Percentiles rank a stretch among this genome's conserved stretches.
phyloP scores from a whole-genome alignment of 1,139 yeast genomes.

The Diutina mesorugosa region DNA sequence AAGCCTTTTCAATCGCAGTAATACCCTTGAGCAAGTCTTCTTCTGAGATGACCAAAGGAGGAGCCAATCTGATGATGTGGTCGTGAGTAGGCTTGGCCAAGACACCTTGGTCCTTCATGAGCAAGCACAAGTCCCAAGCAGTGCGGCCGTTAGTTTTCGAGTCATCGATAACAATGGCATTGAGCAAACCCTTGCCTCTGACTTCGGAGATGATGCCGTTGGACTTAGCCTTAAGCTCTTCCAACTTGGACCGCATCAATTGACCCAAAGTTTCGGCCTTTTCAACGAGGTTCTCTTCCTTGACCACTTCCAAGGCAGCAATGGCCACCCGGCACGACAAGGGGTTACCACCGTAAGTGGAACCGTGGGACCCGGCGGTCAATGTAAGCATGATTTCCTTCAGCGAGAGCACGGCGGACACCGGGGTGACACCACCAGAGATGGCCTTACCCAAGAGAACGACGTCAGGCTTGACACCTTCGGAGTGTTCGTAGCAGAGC shows the following conservation, averaged over 20 bases:
- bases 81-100: constrained; percentile 97
- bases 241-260: constrained; percentile 53
- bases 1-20: constrained; percentile 50
- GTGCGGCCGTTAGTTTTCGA: constrained; percentile 76
- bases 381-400: constrained; percentile 80
- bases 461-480: constrained; percentile 72
- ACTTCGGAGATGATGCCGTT: constrained; percentile 77
- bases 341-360: constrained; percentile 97
- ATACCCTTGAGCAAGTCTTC: constrained; percentile 80
- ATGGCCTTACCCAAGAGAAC: constrained; percentile 88
- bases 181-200: constrained; percentile 82
- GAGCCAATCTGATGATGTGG: constrained; percentile 89
- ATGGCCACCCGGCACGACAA: constrained; percentile 88
- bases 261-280: constrained; percentile 65
- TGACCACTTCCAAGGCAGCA: constrained; percentile 85
- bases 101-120: constrained; percentile 82
- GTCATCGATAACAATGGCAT: constrained; percentile 87
- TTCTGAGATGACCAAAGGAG: constrained; percentile 84
- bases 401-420: constrained; percentile 81
- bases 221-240: constrained; percentile 44
- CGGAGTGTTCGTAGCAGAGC: constrained; percentile 81
- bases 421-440: constrained; percentile 91
- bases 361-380: constrained; percentile 95
- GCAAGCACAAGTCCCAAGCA: constrained; percentile 91
- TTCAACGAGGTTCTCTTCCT: constrained; percentile 76